phyloP scores from a whole-genome alignment of 2,329 filamentous ascomycete species.

The Taxawa tesnikishii region DNA sequence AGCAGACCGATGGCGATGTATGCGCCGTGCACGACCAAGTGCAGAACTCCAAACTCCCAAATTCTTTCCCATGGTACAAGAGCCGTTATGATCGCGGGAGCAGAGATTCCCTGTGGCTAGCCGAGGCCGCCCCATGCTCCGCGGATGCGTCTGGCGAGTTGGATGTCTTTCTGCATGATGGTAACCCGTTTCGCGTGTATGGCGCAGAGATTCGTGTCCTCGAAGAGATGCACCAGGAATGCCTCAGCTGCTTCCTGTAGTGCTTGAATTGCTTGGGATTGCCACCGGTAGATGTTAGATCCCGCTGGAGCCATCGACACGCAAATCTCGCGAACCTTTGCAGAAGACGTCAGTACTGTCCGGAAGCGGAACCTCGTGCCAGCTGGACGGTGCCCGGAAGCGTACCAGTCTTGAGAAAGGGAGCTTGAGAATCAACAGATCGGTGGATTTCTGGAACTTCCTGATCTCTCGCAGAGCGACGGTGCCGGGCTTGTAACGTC shows the following conservation, averaged over 20 bases:
- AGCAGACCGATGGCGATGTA: too few species aligned
- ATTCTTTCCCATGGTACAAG: too few species aligned
- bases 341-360: too few species aligned
- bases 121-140: conserved; percentile 45
- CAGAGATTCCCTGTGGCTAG: conserved; percentile 23
- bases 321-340: conserved; percentile 73
- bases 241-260: conserved; percentile 98
- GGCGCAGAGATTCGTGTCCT: conserved; percentile 96
- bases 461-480: conserved; percentile 97
- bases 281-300: conserved; percentile 70
- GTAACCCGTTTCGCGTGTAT: conserved; percentile 99
- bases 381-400: conserved; percentile 1
- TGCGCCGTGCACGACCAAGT: too few species aligned
- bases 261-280: conserved; percentile 93
- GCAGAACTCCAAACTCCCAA: not conserved
- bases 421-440: conserved; percentile 92
- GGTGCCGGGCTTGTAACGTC: conserved; percentile 49
- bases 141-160: conserved; percentile 87
- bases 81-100: too few species aligned
- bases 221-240: conserved; percentile 94
- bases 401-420: conserved; percentile 85
- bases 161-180: conserved; percentile 95
- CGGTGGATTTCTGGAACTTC: conserved; percentile 94
- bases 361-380: not conserved
- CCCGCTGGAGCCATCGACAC: conserved; percentile 75